Conservation (phyloP, 306 rosid species). For the Pueraria montana region DNA sequence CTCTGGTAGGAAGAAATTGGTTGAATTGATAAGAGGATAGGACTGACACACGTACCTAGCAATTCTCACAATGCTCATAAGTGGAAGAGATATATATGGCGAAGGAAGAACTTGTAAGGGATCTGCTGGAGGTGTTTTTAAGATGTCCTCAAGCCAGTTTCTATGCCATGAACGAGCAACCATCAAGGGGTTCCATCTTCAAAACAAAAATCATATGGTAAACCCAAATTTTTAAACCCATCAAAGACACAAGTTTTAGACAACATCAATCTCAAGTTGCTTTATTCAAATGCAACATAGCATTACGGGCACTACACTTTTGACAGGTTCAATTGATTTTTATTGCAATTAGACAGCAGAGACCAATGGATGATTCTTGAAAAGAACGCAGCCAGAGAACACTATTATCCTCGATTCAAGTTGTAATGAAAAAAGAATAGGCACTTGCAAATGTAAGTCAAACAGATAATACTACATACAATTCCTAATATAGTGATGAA, state of each 20-base stretch:
- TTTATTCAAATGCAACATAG: constrained; percentile 26
- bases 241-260: constrained; percentile 22
- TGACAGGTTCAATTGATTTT: not conserved
- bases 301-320: constrained; percentile 15
- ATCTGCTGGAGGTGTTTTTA: constrained; percentile 64
- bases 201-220: constrained; percentile 48
- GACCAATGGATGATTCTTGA: constrained; percentile 20
- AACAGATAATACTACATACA: too few relatives aligned
- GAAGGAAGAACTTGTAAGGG: constrained; percentile 69
- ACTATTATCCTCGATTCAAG: not conserved
- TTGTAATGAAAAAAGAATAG: not conserved
- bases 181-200: constrained; percentile 92
- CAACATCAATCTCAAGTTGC: not conserved
- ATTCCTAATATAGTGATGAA: not conserved
- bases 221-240: constrained; percentile 33
- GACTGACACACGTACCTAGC: constrained; percentile 68
- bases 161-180: constrained; percentile 95
- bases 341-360: constrained; percentile 8
- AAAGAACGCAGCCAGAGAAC: constrained; percentile 7
- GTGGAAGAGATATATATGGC: constrained; percentile 85
- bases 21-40: constrained; percentile 13
- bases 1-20: not conserved
- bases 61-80: constrained; percentile 90
- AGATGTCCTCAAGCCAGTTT: constrained; percentile 81
- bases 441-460: not conserved